Evolutionary conservation across 140 eudicot species (phyloP).

Genomic region (Stevia rebaudiana): DNA sequence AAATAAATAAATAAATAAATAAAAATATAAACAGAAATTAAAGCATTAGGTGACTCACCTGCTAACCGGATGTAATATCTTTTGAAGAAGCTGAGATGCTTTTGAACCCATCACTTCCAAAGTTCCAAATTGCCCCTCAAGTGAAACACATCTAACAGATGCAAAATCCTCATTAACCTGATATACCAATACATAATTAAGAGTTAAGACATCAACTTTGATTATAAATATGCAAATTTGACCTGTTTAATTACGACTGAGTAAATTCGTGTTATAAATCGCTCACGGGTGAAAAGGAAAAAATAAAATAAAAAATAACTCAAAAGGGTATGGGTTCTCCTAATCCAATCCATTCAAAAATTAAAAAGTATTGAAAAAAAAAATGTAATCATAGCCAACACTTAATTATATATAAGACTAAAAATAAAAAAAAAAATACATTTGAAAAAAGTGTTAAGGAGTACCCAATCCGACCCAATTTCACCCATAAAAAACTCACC

Average conservation of each 20-base stretch:
- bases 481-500: not conserved
- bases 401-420: not conserved
- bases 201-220: not conserved
- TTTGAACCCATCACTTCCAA: conserved; percentile 78
- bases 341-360: not conserved
- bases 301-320: not conserved
- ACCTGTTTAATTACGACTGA: not conserved
- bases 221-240: not conserved
- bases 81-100: conserved; percentile 62
- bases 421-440: not conserved
- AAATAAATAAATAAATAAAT: not conserved
- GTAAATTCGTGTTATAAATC: not conserved
- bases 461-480: not conserved
- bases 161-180: conserved; percentile 43
- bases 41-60: conserved; percentile 30
- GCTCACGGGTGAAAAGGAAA: not conserved
- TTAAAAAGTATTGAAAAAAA: not conserved
- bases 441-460: not conserved
- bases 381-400: not conserved
- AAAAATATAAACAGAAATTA: not conserved
- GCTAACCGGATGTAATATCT: conserved; percentile 51
- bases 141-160: conserved; percentile 51
- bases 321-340: not conserved
- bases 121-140: conserved; percentile 68
- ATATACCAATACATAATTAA: not conserved